phyloP scores from a whole-genome alignment of 2,329 filamentous ascomycete genomes.

The Fusarium vanettenii region DNA sequence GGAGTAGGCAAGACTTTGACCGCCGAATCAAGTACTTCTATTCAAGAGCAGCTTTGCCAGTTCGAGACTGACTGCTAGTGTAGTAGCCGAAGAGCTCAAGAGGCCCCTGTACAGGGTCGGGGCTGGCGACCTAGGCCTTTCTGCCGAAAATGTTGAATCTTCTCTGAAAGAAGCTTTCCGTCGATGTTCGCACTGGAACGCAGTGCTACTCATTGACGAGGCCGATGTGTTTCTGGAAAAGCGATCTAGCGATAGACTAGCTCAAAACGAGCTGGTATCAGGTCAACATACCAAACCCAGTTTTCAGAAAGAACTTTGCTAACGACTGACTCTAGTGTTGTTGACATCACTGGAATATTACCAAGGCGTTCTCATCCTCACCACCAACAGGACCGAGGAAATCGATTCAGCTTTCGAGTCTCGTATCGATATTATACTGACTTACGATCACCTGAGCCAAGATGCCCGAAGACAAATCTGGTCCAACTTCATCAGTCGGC shows the following conservation, averaged over 20 bases:
- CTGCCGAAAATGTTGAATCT: neutral
- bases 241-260: conserved; percentile 36
- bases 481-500: conserved; percentile 13
- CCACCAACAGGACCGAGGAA: conserved; percentile 54
- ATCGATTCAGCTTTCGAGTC: conserved; percentile 57
- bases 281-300: conserved; percentile 29
- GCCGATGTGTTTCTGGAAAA: conserved; percentile 52
- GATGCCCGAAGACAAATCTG: conserved; percentile 38
- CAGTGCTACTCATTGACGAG: conserved; percentile 52
- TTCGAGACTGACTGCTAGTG: neutral
- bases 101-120: conserved; percentile 20
- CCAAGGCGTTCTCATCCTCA: conserved; percentile 52
- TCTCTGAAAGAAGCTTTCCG: conserved; percentile 2
- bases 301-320: neutral
- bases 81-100: conserved; percentile 28
- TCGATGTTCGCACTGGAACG: conserved; percentile 50
- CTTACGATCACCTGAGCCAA: conserved; percentile 45
- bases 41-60: neutral
- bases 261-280: conserved; percentile 38
- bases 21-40: conserved; percentile 44
- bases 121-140: conserved; percentile 6
- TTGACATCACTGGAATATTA: conserved; percentile 51
- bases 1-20: conserved; percentile 55
- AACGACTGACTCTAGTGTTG: conserved; percentile 3
- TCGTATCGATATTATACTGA: conserved; percentile 55